Conservation (phyloP, 495 filamentous ascomycete genomes). For the Penicillium dipodomyicola region DNA sequence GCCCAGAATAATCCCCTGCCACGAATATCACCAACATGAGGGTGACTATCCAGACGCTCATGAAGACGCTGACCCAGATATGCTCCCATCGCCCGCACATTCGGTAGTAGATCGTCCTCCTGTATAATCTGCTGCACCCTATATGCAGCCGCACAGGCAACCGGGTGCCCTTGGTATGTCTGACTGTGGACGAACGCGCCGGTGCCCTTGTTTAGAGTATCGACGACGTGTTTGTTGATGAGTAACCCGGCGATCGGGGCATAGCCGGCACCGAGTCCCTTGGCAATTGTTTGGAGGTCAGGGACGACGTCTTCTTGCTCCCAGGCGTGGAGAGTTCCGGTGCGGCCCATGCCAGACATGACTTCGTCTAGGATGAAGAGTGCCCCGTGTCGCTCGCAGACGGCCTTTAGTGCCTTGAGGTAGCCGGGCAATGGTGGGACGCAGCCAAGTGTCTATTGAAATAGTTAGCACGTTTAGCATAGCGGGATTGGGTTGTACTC, state of each 20-base stretch:
- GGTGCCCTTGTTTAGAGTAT: slow-evolving; percentile 49
- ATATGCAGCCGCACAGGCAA: slow-evolving; percentile 48
- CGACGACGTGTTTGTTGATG: slow-evolving; percentile 47
- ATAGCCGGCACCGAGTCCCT: slow-evolving; percentile 60
- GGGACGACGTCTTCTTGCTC: slow-evolving; percentile 56
- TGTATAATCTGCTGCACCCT: slow-evolving; percentile 47
- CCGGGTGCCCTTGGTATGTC: slow-evolving; percentile 53
- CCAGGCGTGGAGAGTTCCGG: slow-evolving; percentile 63
- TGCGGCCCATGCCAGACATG: slow-evolving; percentile 70
- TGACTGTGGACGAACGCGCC: slow-evolving; percentile 51
- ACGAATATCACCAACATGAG: slow-evolving; percentile 52
- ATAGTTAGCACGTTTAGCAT: background rate
- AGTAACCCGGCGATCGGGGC: slow-evolving; percentile 58
- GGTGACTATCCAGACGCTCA: slow-evolving; percentile 34
- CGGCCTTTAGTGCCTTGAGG: slow-evolving; percentile 51
- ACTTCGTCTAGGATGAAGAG: slow-evolving; percentile 68
- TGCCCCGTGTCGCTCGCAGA: slow-evolving; percentile 61
- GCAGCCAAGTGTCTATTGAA: slow-evolving; percentile 49
- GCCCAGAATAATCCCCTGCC: slow-evolving; percentile 54
- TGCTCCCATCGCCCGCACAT: slow-evolving; percentile 45
- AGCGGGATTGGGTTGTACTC: slow-evolving; percentile 8
- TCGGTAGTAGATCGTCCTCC: slow-evolving; percentile 43
- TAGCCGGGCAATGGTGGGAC: slow-evolving; percentile 58
- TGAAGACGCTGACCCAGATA: slow-evolving; percentile 41
- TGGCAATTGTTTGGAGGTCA: slow-evolving; percentile 61